Percentiles rank a stretch among this genome's conserved stretches.
Evolutionary conservation across 495 filamentous ascomycete genomes (phyloP).

Genomic region (Lepraria neglecta): DNA sequence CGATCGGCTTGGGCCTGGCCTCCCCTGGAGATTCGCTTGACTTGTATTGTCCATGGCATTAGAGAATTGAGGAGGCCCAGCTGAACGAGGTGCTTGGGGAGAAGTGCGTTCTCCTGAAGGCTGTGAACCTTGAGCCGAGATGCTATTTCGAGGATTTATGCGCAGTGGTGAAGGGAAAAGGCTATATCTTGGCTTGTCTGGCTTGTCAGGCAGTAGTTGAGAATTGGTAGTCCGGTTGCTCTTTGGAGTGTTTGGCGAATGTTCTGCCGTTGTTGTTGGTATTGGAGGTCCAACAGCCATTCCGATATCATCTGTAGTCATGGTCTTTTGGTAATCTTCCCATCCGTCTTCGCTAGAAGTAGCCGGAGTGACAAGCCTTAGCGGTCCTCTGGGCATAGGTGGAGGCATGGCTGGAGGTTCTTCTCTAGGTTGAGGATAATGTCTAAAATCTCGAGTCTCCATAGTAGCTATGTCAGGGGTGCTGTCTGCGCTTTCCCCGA

Average conservation of each 20-base stretch:
- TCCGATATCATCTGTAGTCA: slow-evolving; percentile 23
- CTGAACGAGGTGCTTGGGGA: slow-evolving; percentile 8
- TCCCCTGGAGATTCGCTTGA: slow-evolving; percentile 22
- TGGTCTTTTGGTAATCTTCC: slow-evolving; percentile 24
- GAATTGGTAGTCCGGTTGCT: slow-evolving; percentile 25
- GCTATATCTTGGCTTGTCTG: slow-evolving; percentile 27
- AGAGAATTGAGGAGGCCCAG: slow-evolving; percentile 17
- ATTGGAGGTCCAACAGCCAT: slow-evolving; percentile 21
- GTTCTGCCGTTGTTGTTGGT: slow-evolving; percentile 7
- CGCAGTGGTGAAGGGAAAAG: slow-evolving; percentile 24
- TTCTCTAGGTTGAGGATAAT: slow-evolving; percentile 5
- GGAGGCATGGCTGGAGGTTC: slow-evolving; percentile 3
- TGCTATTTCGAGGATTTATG: slow-evolving; percentile 15
- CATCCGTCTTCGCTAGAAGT: slow-evolving; percentile 18
- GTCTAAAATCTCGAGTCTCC: slow-evolving; percentile 17
- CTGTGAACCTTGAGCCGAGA: slow-evolving; percentile 8
- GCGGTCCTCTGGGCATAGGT: slow-evolving; percentile 17
- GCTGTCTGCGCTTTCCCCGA: slow-evolving; percentile 21
- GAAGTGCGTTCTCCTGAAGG: slow-evolving; percentile 1
- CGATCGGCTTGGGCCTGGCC: slow-evolving; percentile 9
- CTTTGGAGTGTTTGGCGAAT: slow-evolving; percentile 23
- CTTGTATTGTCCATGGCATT: slow-evolving; percentile 23
- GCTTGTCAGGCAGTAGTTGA: slow-evolving; percentile 29
- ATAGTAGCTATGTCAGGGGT: slow-evolving; percentile 18
- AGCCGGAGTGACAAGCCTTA: slow-evolving; percentile 18